Evolutionary conservation across 2,329 filamentous ascomycete genomes (phyloP).

Genomic region (Apiospora koreana): DNA sequence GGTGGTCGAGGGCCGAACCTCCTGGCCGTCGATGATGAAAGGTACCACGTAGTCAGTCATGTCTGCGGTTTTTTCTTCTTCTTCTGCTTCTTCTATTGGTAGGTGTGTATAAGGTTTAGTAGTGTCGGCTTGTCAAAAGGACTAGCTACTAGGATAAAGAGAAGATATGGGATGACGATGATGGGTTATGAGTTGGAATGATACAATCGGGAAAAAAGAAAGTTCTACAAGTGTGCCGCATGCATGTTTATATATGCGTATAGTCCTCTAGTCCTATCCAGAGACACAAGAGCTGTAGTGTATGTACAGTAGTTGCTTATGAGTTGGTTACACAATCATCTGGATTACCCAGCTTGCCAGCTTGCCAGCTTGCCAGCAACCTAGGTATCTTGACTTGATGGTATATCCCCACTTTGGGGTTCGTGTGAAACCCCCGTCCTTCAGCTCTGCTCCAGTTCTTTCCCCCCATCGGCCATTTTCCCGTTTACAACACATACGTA

Average conservation of each 20-base stretch:
- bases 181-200: background rate
- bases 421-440: conserved; percentile 5
- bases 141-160: background rate
- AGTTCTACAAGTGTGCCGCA: background rate
- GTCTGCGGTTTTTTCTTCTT: background rate
- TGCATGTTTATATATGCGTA: background rate
- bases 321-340: background rate
- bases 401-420: background rate
- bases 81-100: background rate
- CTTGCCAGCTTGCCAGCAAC: too few relatives aligned
- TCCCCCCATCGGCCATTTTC: background rate
- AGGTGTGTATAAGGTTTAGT: too few relatives aligned
- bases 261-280: background rate
- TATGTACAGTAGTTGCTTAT: background rate
- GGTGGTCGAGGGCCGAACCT: conserved; percentile 46
- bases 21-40: conserved; percentile 45
- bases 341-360: too few relatives aligned
- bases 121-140: background rate
- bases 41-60: conserved; percentile 37
- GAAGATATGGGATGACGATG: background rate
- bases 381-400: background rate
- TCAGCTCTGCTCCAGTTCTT: background rate
- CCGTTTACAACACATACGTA: too few relatives aligned
- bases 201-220: too few relatives aligned
- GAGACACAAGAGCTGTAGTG: too few relatives aligned